These are phyloP conservation scores for Populus ilicifolia DNA, from an alignment of 345 rosid genomes.

Conservation along the genomic window DNA sequence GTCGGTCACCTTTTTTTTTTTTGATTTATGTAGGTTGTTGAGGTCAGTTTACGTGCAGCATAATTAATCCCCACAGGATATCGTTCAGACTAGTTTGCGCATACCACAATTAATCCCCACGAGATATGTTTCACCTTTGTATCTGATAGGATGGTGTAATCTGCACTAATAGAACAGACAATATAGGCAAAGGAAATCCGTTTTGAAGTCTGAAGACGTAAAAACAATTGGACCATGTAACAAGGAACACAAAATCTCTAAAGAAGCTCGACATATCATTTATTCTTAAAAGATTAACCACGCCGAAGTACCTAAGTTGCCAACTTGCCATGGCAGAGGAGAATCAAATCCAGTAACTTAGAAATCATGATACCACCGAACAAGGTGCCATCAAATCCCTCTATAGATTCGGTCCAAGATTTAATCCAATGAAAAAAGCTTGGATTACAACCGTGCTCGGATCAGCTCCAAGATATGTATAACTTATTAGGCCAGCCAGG, in stretches of 20 bases:
- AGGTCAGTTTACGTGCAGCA: no score
- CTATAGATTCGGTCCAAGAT: no score
- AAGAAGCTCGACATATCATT: neutral
- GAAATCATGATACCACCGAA: neutral
- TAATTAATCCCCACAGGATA: no score
- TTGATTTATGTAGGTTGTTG: no score
- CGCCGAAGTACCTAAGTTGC: neutral
- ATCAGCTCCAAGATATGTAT: no score
- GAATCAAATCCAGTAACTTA: neutral
- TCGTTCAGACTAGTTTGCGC: no score
- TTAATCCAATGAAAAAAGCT: no score
- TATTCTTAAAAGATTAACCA: neutral
- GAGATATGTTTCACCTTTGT: neutral
- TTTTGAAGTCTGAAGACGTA: neutral
- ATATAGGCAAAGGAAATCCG: neutral
- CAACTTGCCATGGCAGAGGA: neutral
- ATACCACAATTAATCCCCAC: no score
- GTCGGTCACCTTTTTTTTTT: neutral
- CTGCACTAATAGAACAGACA: neutral
- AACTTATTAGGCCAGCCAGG: no score
- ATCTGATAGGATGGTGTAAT: neutral
- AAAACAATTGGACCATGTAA: neutral
- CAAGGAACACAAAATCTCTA: neutral
- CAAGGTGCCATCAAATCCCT: no score
- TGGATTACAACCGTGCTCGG: no score